These are phyloP conservation scores for Leonotis leonurus DNA, from an alignment of 257 asterid genomes.

Conservation along the genomic window DNA sequence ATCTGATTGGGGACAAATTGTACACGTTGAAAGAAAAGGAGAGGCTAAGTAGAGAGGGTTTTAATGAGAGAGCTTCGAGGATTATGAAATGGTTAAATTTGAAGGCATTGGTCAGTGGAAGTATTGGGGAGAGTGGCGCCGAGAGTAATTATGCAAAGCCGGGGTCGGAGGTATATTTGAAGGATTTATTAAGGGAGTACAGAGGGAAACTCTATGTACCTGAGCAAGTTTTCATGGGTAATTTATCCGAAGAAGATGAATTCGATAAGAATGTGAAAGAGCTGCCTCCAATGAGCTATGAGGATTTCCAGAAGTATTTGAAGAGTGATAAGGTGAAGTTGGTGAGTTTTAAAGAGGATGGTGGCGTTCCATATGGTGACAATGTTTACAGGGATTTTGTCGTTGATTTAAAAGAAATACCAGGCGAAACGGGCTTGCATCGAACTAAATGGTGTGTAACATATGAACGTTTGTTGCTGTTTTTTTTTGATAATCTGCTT, in stretches of 20 bases:
- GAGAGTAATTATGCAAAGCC: conserved; percentile 27
- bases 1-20: conserved; percentile 59
- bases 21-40: conserved; percentile 79
- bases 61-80: conserved; percentile 34
- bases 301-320: conserved; percentile 62
- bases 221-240: conserved; percentile 68
- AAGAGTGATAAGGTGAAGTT: conserved; percentile 62
- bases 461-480: conserved; percentile 4
- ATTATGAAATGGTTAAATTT: conserved; percentile 48
- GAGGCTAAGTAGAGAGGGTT: conserved; percentile 36
- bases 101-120: conserved; percentile 36
- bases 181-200: conserved; percentile 84
- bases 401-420: conserved; percentile 84
- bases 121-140: conserved; percentile 21
- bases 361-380: conserved; percentile 25
- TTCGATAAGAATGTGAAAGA: conserved; percentile 65
- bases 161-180: conserved; percentile 66
- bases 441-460: conserved; percentile 74
- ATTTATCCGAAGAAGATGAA: conserved; percentile 78
- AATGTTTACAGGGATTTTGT: conserved; percentile 50
- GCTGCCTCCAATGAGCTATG: conserved; percentile 64
- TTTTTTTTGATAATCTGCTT: conserved; percentile 14
- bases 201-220: conserved; percentile 94
- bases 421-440: conserved; percentile 79
- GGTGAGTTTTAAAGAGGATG: conserved; percentile 67